These are phyloP conservation scores for Ophiostoma pallidulum DNA, from an alignment of 2,329 filamentous ascomycete genomes.

Conservation along the genomic window DNA sequence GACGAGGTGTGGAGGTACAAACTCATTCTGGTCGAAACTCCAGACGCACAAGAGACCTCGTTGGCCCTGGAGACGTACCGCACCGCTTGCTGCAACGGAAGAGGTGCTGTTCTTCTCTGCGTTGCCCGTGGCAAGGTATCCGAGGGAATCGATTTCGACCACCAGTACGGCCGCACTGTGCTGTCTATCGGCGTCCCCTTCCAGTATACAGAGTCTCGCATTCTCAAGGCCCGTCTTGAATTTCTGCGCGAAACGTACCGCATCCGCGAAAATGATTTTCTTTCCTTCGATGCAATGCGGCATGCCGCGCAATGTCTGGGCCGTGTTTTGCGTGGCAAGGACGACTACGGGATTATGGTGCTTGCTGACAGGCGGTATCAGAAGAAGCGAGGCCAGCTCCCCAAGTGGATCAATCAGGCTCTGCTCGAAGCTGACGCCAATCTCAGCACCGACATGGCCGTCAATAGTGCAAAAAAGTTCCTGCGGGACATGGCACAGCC, in stretches of 20 bases:
- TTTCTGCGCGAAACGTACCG: conserved; percentile 96
- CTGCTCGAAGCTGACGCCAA: conserved; percentile 79
- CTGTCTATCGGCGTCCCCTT: conserved; percentile 95
- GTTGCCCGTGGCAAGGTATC: conserved; percentile 96
- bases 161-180: conserved; percentile 94
- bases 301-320: conserved; percentile 95
- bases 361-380: conserved; percentile 88
- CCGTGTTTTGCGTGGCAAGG: conserved; percentile 88
- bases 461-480: conserved; percentile 81
- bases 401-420: conserved; percentile 92
- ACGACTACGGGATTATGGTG: conserved; percentile 99
- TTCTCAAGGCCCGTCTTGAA: conserved; percentile 88
- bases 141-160: conserved; percentile 98
- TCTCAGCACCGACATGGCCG: conserved; percentile 90
- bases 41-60: conserved; percentile 93
- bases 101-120: conserved; percentile 85
- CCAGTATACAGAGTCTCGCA: conserved; percentile 96
- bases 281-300: conserved; percentile 99
- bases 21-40: conserved; percentile 93
- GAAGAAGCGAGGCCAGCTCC: conserved; percentile 81
- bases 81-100: conserved; percentile 93
- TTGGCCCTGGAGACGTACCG: conserved; percentile 93
- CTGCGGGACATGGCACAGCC: conserved; percentile 86
- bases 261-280: conserved; percentile 92
- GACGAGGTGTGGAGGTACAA: conserved; percentile 99